Percentiles rank a stretch among this genome's conserved stretches.
Evolutionary conservation across 805 yeast genomes (phyloP).

Genomic region (Lachancea nothofagi): DNA sequence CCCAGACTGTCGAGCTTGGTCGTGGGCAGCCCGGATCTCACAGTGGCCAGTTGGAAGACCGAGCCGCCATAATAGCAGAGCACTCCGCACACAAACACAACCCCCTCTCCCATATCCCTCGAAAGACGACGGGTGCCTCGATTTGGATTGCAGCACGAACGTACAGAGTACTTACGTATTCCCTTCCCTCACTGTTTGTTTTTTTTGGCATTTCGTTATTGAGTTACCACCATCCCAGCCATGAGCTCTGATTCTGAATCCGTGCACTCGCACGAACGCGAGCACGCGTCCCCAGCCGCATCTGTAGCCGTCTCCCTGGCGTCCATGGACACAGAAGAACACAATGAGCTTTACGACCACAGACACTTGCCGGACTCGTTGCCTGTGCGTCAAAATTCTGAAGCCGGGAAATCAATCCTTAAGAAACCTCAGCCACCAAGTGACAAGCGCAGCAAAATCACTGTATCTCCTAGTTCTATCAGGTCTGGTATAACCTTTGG

Average conservation of each 20-base stretch:
- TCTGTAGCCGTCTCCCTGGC: conserved; percentile 28
- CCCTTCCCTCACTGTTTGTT: neutral
- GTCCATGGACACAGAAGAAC: conserved; percentile 37
- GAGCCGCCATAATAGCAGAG: conserved; percentile 5
- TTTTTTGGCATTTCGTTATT: neutral
- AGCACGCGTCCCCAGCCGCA: conserved; percentile 20
- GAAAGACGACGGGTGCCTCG: no score
- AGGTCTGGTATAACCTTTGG: conserved; percentile 8
- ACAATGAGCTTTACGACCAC: conserved; percentile 41
- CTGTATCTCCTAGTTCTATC: neutral
- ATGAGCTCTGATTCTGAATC: conserved; percentile 10
- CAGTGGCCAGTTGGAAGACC: conserved; percentile 2
- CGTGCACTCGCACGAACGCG: conserved; percentile 7
- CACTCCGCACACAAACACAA: neutral
- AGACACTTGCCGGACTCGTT: conserved; percentile 40
- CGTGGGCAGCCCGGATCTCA: conserved; percentile 1
- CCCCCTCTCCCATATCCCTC: neutral
- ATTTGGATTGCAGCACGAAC: no score
- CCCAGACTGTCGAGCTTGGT: conserved; percentile 2
- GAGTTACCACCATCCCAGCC: neutral
- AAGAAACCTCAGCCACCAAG: neutral
- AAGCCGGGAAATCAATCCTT: neutral
- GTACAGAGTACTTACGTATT: no score
- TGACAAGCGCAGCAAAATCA: neutral
- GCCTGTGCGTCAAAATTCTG: conserved; percentile 8